Evolutionary conservation across 768 basidiomycete genomes (phyloP), one percentile per base, ranked within the genome.

Genomic region (Multifurca ochricompacta): DNA sequence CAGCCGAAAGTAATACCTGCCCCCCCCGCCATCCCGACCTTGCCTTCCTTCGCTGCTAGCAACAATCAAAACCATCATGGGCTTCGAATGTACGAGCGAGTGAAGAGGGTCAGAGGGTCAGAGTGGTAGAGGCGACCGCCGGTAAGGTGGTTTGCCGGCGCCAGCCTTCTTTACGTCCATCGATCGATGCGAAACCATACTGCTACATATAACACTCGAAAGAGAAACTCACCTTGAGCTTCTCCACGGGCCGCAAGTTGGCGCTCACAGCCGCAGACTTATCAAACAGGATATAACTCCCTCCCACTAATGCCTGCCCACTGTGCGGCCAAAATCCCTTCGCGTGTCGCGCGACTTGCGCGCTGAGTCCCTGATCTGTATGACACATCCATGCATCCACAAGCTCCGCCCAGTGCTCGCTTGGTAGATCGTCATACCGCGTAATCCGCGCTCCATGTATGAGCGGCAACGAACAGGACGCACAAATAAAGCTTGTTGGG

Each of bases 371-470:
- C 71, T 95, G 92, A 64, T 96, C 92, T 8, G 82, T 68, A 68
- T 97, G 95, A 63, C 95, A 98, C 87, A 98, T 92, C 95, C 95
- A 98, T 6, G 93, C 87, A 59, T 97, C 95, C 18, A 98, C 81
- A 14, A 98, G 82, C 67, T 98, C 95, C 59, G 91, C 86, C 95
- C 95, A 98, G 63, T 98, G 87, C 65, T 97, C 94, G 4, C 90
- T 93, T 3, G 95, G 95, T 11, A 98, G 73, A 65, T 96, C 93
- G 35, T 83, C 80, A 68, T 88, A 98, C 41, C 69, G 71, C 23
- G 55, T 58, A 18, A 80, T 66, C 37, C 69, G 71, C 5, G 79
- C 68, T 0, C 76, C 70, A 34, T 84, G 76, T 11, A 77, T 67
- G 31, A 95, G 70, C 10, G 86, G 83, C 9, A 90, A 72, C 3